Conservation (phyloP, 805 yeast genomes). For the Isabelozyma rhagii region DNA sequence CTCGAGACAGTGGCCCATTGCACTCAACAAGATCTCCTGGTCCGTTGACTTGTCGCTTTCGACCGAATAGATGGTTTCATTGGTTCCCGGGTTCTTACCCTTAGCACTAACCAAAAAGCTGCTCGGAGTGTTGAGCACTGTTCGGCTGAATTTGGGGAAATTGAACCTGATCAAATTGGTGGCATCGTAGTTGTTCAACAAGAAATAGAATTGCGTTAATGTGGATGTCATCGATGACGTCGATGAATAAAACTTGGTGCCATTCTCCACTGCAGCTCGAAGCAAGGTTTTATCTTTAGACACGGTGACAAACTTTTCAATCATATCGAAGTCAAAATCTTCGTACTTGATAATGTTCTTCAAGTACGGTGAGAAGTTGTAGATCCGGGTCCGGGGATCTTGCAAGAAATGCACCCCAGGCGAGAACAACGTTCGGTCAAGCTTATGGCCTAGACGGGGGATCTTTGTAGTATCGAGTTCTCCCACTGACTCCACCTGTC, state of each 20-base stretch:
- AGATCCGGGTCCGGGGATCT: slow-evolving; percentile 74
- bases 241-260: slow-evolving; percentile 60
- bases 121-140: slow-evolving; percentile 45
- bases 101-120: slow-evolving; percentile 51
- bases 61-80: slow-evolving; percentile 50
- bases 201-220: slow-evolving; percentile 69
- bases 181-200: slow-evolving; percentile 47
- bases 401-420: slow-evolving; percentile 78
- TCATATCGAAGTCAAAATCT: slow-evolving; percentile 60
- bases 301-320: slow-evolving; percentile 61
- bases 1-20: slow-evolving; percentile 80
- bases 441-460: slow-evolving; percentile 61
- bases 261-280: slow-evolving; percentile 38
- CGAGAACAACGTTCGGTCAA: slow-evolving; percentile 70
- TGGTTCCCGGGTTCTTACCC: slow-evolving; percentile 24
- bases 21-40: slow-evolving; percentile 63
- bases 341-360: slow-evolving; percentile 57
- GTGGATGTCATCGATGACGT: slow-evolving; percentile 85
- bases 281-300: slow-evolving; percentile 58
- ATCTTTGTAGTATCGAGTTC: slow-evolving; percentile 24
- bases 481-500: neutral
- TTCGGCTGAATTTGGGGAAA: slow-evolving; percentile 40
- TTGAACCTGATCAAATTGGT: slow-evolving; percentile 20
- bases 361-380: slow-evolving; percentile 63
- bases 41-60: slow-evolving; percentile 69